Base-by-base conservation (phyloP, 202 grass and related monocot genomes). In the Zoysia matrella region DNA sequence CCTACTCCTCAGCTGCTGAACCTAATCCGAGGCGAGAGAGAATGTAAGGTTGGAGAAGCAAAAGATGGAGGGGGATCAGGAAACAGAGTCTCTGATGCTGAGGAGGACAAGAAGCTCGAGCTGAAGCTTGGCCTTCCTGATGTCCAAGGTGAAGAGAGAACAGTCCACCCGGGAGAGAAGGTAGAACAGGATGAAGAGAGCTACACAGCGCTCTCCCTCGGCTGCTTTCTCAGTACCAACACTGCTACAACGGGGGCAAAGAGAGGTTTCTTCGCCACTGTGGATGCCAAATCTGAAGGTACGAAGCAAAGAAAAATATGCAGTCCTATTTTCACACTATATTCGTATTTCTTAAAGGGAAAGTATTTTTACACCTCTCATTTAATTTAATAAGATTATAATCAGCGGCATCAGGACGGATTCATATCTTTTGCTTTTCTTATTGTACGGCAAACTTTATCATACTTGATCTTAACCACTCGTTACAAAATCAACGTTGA, bases 121-220 rank as follows among this genome's bases (percentile, higher is more conserved):
- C 79, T 99, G 6, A 99, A 66, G 80, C 91, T 99, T 16, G 89
- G 89, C 48, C 96, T 80, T 45, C 96, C 96, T 45, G 91, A 91
- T 51, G 75, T 75, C 53, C 48, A 65, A 15, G 52, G 60, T 14
- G 71, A 43, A 1, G 74, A 69, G 45, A 68, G 60, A 72, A 11
- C 7, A 43, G 47, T 57, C 15, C 48, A 41, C 4, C 42, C 51
- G 47, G 44, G 72, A 41, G 78, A 83, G 68, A 48, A 84, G 67
- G 83, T 78, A 60, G 60, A 77, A 6, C 62, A 58, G 39, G 83
- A 87, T 52, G 56, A 69, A 42, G 58, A 82, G 49, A 84, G 85
- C 55, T 79, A 75, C 75, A 88, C 80, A 46, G 62, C 69, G 72
- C 86, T 80, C 14, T 87, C 90, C 75, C 85, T 88, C 36, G 77